These are phyloP conservation scores for Phytophthora foliorum DNA, from an alignment of 352 stramenopile genomes.

Conservation along the genomic window DNA sequence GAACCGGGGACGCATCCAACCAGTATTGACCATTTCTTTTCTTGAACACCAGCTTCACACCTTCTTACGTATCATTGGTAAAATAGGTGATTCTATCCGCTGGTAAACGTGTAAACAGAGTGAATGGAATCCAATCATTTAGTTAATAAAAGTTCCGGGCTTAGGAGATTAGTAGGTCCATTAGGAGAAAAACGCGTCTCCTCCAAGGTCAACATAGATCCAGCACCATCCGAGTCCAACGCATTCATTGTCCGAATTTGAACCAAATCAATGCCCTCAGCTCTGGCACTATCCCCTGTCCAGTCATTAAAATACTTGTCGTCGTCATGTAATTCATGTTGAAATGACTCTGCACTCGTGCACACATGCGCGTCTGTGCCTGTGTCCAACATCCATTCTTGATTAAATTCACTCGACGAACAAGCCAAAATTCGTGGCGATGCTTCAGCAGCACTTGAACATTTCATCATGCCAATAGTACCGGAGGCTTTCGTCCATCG, in stretches of 20 bases:
- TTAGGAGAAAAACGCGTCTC: no score
- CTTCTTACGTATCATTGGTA: no score
- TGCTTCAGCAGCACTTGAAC: no score
- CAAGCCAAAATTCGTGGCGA: no score
- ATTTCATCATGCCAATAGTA: background rate
- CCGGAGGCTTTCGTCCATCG: background rate
- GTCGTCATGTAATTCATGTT: background rate
- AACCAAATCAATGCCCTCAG: background rate
- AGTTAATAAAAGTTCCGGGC: no score
- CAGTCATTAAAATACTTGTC: background rate
- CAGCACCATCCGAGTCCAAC: background rate
- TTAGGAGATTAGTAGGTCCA: background rate
- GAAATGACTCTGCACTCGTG: background rate
- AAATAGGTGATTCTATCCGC: no score
- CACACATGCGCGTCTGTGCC: slow-evolving; percentile 2
- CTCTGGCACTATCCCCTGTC: background rate
- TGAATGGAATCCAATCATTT: no score
- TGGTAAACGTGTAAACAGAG: no score
- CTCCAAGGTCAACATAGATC: background rate
- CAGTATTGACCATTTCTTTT: no score
- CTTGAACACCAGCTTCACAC: no score
- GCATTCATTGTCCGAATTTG: background rate
- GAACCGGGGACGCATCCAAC: no score
- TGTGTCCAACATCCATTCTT: slow-evolving; percentile 3
- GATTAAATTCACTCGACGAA: no score